These are phyloP conservation scores for Starmerella khaoyaiensis DNA, from an alignment of 805 yeast species.

Conservation along the genomic window DNA sequence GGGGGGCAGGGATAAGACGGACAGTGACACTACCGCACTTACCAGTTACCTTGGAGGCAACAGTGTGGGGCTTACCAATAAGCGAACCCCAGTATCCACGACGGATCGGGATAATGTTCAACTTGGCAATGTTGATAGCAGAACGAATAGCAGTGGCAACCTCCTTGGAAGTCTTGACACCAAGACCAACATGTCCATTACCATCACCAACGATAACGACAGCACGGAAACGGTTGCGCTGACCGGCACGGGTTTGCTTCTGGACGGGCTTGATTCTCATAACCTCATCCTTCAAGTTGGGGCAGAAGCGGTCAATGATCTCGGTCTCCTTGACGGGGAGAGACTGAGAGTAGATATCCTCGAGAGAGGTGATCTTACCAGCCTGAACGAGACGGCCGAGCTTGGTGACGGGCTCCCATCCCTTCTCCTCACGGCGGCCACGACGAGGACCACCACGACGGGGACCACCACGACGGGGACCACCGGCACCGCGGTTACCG, in stretches of 20 bases:
- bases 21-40: slow-evolving; percentile 99
- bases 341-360: slow-evolving; percentile 98
- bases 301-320: slow-evolving; percentile 92
- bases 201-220: slow-evolving; percentile 98
- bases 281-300: slow-evolving; percentile 93
- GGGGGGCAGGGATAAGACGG: slow-evolving; percentile 99
- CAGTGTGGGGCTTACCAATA: slow-evolving; percentile 99
- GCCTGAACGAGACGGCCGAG: slow-evolving; percentile 99
- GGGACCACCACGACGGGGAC: slow-evolving; percentile 27
- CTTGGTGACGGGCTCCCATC: slow-evolving; percentile 99
- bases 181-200: slow-evolving; percentile 99
- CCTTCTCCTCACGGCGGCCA: slow-evolving; percentile 93
- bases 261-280: slow-evolving; percentile 99
- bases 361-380: slow-evolving; percentile 90
- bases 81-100: slow-evolving; percentile 99
- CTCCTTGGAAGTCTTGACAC: slow-evolving; percentile 99
- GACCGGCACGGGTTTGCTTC: slow-evolving; percentile 99
- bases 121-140: slow-evolving; percentile 97
- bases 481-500: slow-evolving; percentile 30
- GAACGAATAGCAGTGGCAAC: slow-evolving; percentile 99
- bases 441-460: slow-evolving; percentile 44
- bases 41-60: slow-evolving; percentile 96
- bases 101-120: slow-evolving; percentile 97
- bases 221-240: slow-evolving; percentile 99
- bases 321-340: slow-evolving; percentile 99